These are phyloP conservation scores for Ustilago cynodontis DNA, from an alignment of 1,284 basidiomycete genomes.

Conservation along the genomic window DNA sequence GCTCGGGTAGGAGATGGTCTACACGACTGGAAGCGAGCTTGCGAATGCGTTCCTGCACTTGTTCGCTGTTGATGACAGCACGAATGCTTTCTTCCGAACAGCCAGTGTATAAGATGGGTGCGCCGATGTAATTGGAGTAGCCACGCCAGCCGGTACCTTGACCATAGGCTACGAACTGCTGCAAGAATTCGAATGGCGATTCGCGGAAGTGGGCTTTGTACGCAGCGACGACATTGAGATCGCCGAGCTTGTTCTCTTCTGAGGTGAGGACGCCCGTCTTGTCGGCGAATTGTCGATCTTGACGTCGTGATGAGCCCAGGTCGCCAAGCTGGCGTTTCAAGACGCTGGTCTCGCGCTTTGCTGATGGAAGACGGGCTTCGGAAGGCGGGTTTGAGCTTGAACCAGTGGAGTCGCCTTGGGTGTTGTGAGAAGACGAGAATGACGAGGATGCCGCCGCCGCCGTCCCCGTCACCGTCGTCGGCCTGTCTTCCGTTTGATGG, in stretches of 20 bases:
- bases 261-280: constrained; percentile 38
- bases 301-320: constrained; percentile 30
- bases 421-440: neutral
- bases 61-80: constrained; percentile 56
- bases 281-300: constrained; percentile 31
- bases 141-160: constrained; percentile 66
- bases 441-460: no score
- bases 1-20: constrained; percentile 48
- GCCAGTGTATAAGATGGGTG: constrained; percentile 60
- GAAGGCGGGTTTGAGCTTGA: constrained; percentile 29
- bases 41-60: constrained; percentile 58
- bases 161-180: constrained; percentile 62
- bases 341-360: constrained; percentile 12
- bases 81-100: constrained; percentile 58
- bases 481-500: neutral
- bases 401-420: constrained; percentile 5
- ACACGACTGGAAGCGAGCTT: constrained; percentile 52
- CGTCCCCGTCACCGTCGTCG: no score
- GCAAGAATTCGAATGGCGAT: constrained; percentile 59
- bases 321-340: constrained; percentile 39
- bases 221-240: constrained; percentile 63
- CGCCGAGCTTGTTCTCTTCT: constrained; percentile 49
- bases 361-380: constrained; percentile 18
- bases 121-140: constrained; percentile 64
- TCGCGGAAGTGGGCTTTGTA: constrained; percentile 66